Base-by-base conservation (phyloP, 2,329 filamentous ascomycete genomes). In the Cladosporium colombiae region DNA sequence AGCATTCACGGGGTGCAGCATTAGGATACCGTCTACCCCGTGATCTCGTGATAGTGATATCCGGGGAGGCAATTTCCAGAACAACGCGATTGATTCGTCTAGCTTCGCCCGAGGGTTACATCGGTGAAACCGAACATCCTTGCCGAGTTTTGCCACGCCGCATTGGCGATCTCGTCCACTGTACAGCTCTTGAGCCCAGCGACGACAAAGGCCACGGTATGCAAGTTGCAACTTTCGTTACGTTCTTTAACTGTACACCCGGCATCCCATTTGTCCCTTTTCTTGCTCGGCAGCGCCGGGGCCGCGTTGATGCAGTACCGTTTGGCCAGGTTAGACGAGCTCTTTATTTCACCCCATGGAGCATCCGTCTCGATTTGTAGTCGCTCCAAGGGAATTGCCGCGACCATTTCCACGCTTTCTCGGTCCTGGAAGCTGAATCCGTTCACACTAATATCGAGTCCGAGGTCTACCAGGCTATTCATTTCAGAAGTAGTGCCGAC, bases 161-260 rank as follows among this genome's bases (percentile, higher is more conserved):
- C 77, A 10, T 78, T 72, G 0, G 76, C 77, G 27, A 85, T 77
- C 56, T 83, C 78, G 23, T 82, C 77, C 0, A 83, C 75, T 1
- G 68, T 50, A 1, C 80, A 49, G 0, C 78, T 81, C 66, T 82
- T 83, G 59, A 85, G 64, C 8, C 83, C 82, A 2, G 83, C 83
- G 5, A 84, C 81, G 0, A 84, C 73, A 58, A 78, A 74, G 0
- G 81, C 83, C 37, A 85, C 82, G 55, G 78, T 74, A 49, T 80
- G 79, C 14, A 85, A 82, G 0, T 73, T 74, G 67, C 82, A 84
- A 57, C 82, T 84, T 70, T 85, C 83, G 67, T 85, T 84, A 49
- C 82, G 73, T 65, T 81, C 80, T 68, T 85, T 85, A 1, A 85
- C 77, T 81, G 84, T 83, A 35, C 74, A 74, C 0, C 77, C 78